Evolutionary conservation across 2,329 filamentous ascomycete species (phyloP).

Genomic region (Colletotrichum sp.): DNA sequence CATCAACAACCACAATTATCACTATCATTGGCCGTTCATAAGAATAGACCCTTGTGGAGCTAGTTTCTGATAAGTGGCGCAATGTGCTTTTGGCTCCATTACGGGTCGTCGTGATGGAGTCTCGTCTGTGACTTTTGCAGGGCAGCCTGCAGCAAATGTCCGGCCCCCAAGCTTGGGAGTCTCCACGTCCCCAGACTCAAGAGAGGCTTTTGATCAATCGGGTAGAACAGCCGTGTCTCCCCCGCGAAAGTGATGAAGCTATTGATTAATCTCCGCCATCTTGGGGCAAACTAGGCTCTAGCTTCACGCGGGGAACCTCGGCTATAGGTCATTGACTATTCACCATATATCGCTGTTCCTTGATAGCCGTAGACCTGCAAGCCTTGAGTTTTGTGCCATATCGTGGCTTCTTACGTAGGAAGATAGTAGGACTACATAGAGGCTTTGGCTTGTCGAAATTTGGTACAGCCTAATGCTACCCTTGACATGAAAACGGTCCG

Average conservation of each 20-base stretch:
- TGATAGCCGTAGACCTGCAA: accelerated
- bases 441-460: neutral
- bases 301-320: neutral
- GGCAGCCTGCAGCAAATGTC: neutral
- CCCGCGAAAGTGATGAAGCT: neutral
- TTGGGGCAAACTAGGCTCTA: neutral
- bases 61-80: neutral
- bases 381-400: neutral
- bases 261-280: neutral
- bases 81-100: neutral
- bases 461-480: neutral
- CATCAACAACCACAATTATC: neutral
- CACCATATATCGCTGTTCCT: neutral
- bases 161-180: neutral
- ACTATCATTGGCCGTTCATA: neutral
- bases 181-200: neutral
- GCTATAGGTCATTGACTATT: neutral
- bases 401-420: accelerated
- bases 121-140: neutral
- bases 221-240: neutral
- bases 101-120: neutral
- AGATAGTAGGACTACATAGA: accelerated
- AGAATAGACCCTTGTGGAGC: neutral
- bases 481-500: neutral
- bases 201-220: neutral